Base-by-base conservation (phyloP, 2,329 filamentous ascomycete species). In the Exutisphaerella laricina region DNA sequence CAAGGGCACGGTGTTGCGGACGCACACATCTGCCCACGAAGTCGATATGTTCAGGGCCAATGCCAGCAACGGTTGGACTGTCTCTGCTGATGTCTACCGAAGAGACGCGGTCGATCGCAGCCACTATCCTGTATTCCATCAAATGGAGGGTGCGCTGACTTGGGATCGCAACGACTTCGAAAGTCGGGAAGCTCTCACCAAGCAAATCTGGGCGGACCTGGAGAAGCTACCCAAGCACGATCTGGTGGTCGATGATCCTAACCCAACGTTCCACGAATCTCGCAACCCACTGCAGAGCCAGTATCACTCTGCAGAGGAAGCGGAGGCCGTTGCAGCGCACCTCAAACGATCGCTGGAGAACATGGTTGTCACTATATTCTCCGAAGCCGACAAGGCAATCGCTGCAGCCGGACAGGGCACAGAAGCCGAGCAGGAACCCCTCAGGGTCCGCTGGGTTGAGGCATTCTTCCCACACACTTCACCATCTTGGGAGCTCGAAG, bases 381-480 rank as follows among this genome's bases (percentile, higher is more conserved):
- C 80, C 7, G 78, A 84, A 23, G 89, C 88, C 5, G 81, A 80
- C 60, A 73, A 74, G 37, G 85, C 84, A 4, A 78, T 80, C 5
- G 50, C 65, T 5, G 67, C 73, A 12, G 70, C 69, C 45, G 65
- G 54, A 10, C 49, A 56, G 8, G 53, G 41, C 23, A 46, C 38
- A 26, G 50, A 58, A 36, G 51, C 45, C 21, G 73, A 79, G 37
- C 41, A 59, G 34, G 85, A 94, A 58, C 87, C 88, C 4, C 71
- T 97, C 28, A 82, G 80, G 55, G 82, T 96, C 58, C 80, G 92
- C 53, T 98, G 92, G 92, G 82, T 97, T 5, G 90, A 96, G 65
- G 88, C 92, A 1, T 97, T 92, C 67, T 98, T 98, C 68, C 92
- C 92, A 28, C 97, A 97, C 64, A 98, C 92, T 1, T 89, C 83